Conservation (phyloP, 2,329 filamentous ascomycete genomes). For the Fusarium verrucosum region DNA sequence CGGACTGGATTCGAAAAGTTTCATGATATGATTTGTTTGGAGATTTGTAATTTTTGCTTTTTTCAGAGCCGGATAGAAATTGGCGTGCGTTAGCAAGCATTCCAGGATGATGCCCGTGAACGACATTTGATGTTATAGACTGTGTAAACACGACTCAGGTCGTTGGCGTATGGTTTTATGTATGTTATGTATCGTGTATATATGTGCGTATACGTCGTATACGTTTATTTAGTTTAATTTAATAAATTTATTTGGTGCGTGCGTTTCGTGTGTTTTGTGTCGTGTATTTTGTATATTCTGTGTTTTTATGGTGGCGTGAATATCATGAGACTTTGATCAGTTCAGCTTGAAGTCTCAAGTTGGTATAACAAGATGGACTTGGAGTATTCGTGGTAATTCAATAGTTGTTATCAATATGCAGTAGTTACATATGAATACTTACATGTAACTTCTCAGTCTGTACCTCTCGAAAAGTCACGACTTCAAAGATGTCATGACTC, state of each 20-base stretch:
- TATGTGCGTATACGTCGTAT: slow-evolving; percentile 33
- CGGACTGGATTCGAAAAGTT: slow-evolving; percentile 32
- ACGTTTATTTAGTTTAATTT: slow-evolving; percentile 33
- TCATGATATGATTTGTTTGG: slow-evolving; percentile 25
- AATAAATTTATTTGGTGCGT: slow-evolving; percentile 33
- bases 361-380: background rate
- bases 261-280: slow-evolving; percentile 12
- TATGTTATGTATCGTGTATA: slow-evolving; percentile 36
- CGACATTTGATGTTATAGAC: slow-evolving; percentile 43
- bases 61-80: slow-evolving; percentile 44
- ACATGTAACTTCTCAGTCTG: background rate
- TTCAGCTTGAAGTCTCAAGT: background rate
- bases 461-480: slow-evolving; percentile 11
- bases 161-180: slow-evolving; percentile 41
- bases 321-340: background rate
- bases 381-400: background rate
- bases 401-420: background rate
- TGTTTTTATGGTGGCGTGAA: slow-evolving; percentile 12
- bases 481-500: slow-evolving; percentile 38
- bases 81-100: slow-evolving; percentile 44
- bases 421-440: no score
- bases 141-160: slow-evolving; percentile 43
- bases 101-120: slow-evolving; percentile 43
- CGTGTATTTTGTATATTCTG: slow-evolving; percentile 4
- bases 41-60: slow-evolving; percentile 36